Conservation (phyloP, 1,284 basidiomycete genomes). For the Mycena sp. region DNA sequence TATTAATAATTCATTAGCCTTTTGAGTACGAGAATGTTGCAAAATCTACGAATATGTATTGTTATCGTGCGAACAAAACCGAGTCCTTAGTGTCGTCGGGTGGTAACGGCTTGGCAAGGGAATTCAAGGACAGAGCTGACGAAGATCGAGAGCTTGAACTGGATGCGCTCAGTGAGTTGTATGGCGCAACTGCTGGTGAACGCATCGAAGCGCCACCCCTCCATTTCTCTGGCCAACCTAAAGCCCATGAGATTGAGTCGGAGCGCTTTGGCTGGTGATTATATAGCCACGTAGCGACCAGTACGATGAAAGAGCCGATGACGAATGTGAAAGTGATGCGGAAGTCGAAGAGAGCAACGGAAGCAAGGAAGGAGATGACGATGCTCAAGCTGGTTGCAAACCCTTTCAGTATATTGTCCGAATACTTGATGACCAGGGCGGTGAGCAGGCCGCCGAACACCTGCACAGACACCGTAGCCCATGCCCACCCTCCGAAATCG, state of each 20-base stretch:
- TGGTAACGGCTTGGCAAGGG: constrained; percentile 15
- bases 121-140: constrained; percentile 32
- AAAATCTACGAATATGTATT: constrained; percentile 13
- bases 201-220: constrained; percentile 32
- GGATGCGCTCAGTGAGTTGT: constrained; percentile 26
- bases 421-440: constrained; percentile 87
- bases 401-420: constrained; percentile 92
- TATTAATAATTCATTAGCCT: no score
- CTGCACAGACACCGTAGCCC: constrained; percentile 90
- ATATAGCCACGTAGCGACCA: constrained; percentile 91
- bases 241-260: constrained; percentile 36
- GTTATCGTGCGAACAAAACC: constrained; percentile 28
- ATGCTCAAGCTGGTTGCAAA: constrained; percentile 95
- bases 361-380: constrained; percentile 92
- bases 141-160: constrained; percentile 35
- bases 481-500: constrained; percentile 91
- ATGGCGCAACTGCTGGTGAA: constrained; percentile 28
- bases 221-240: constrained; percentile 45
- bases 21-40: no score
- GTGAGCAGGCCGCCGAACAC: constrained; percentile 92
- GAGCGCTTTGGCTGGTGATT: constrained; percentile 65
- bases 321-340: constrained; percentile 87
- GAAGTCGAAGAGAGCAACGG: constrained; percentile 89
- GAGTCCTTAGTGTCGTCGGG: constrained; percentile 31
- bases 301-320: constrained; percentile 83